These are phyloP conservation scores for Nepenthes gracilis DNA, from an alignment of 148 eudicot species.

Conservation along the genomic window DNA sequence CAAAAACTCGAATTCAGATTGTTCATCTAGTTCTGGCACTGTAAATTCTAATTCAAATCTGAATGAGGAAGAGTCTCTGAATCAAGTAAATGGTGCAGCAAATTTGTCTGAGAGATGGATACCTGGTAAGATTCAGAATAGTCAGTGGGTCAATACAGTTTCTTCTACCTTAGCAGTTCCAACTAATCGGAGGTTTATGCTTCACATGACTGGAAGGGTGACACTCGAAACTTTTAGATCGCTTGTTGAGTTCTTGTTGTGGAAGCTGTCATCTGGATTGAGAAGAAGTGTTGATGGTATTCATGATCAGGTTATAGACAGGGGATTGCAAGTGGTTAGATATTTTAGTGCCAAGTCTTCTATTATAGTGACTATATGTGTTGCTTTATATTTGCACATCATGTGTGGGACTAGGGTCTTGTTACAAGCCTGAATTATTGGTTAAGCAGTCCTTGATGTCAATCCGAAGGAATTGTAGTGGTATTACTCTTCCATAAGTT, in stretches of 20 bases:
- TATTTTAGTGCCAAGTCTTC: conserved; percentile 53
- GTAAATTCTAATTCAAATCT: neutral
- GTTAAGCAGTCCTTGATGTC: neutral
- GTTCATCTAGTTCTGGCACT: conserved; percentile 10
- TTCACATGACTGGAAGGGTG: conserved; percentile 76
- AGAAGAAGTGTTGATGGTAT: conserved; percentile 35
- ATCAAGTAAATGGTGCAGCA: conserved; percentile 3
- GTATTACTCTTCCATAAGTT: neutral
- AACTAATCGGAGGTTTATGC: conserved; percentile 53
- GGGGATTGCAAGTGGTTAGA: conserved; percentile 52
- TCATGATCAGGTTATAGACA: conserved; percentile 41
- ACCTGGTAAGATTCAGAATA: conserved; percentile 14
- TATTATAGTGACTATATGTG: conserved; percentile 43
- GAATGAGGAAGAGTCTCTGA: conserved; percentile 7
- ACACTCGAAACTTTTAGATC: conserved; percentile 69
- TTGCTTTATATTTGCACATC: conserved; percentile 53
- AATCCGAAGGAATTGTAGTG: neutral
- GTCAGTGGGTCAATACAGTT: conserved; percentile 45
- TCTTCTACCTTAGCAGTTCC: conserved; percentile 71
- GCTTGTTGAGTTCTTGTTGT: conserved; percentile 31
- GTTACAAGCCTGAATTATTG: conserved; percentile 28
- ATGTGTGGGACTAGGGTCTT: conserved; percentile 30
- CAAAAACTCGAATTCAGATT: conserved; percentile 13
- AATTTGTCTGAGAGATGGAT: conserved; percentile 8
- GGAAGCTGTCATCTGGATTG: conserved; percentile 42